Evolutionary conservation across 2,329 filamentous ascomycete species (phyloP), one percentile per base, ranked within the genome.

Genomic region (Chrysoporthe deuterocubensis): DNA sequence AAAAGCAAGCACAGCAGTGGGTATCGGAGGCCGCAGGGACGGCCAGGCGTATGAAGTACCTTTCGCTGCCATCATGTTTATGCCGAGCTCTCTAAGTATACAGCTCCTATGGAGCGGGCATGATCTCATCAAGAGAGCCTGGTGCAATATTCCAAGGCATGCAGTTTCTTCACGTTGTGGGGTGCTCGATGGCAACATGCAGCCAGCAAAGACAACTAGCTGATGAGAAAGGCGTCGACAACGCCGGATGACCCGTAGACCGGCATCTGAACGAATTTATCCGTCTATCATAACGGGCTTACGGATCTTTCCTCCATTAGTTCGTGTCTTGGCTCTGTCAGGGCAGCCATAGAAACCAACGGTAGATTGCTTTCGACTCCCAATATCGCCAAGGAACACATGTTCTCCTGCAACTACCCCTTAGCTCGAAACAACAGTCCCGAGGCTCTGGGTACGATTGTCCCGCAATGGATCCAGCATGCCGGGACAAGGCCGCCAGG

Each of bases 361-460:
- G 9, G 37, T 9, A 40, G 9, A 5, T 6, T 40, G 6, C 37
- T 40, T 9, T 40, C 37, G 37, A 40, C 9, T 6, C 37, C 9
- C 37, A 40, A 40, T 40, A 40, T 40, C 6, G 6, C 5, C 37
- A 40, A 40, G 37, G 9, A 40, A 43, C 16, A 57, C 26, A 26
- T 8, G 57, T 54, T 14, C 21, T 32, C 50, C 50, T 57, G 54
- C 54, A 57, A n/a, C 16, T 16, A 57, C 26, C 34, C 9, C 42
- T 46, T 61, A 48, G 40, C 34, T 32, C 48, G 18, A 50, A 44
- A 46, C 50, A 34, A 65, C n/a, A 26, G 63, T 62, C 67, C 67
- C 67, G 67, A 68, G 63, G 60, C 63, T 68, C 63, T 66, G 67
- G 66, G 63, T 57, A 46, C 42, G 54, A 34, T 54, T 57, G 56